These are phyloP conservation scores for Coix lacrymajobi DNA, from an alignment of 176 grass and related monocot genomes.

Conservation along the genomic window DNA sequence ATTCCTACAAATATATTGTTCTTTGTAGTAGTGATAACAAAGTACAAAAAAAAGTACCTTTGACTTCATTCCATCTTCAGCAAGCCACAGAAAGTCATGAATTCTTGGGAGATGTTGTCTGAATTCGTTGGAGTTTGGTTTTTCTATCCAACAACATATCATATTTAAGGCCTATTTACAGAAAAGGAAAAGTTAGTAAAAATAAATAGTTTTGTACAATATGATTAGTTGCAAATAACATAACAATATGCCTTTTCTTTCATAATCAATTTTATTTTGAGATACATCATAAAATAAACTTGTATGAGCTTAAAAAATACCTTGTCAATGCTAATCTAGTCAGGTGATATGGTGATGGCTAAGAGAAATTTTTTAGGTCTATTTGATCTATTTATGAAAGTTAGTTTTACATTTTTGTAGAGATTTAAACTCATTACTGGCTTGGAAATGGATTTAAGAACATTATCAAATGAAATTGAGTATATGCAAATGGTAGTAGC, in stretches of 20 bases:
- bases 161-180: conserved; percentile 48
- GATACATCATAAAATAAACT: neutral
- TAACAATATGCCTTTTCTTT: neutral
- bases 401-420: too few species aligned
- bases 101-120: conserved; percentile 55
- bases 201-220: neutral
- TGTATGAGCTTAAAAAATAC: neutral
- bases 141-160: conserved; percentile 64
- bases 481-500: too few species aligned
- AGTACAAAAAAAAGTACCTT: conserved; percentile 2
- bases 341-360: too few species aligned
- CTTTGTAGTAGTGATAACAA: neutral
- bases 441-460: too few species aligned
- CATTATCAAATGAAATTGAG: too few species aligned
- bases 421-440: too few species aligned
- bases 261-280: neutral
- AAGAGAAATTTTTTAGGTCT: too few species aligned
- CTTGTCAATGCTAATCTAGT: too few species aligned
- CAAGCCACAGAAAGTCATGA: conserved; percentile 46
- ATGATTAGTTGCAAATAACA: neutral
- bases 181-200: neutral
- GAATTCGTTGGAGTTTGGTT: conserved; percentile 55
- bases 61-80: conserved; percentile 65
- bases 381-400: too few species aligned
- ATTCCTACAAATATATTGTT: neutral